Evolutionary conservation across 176 grass and related monocot species (phyloP).

Genomic region (Calamus simplicifolius): DNA sequence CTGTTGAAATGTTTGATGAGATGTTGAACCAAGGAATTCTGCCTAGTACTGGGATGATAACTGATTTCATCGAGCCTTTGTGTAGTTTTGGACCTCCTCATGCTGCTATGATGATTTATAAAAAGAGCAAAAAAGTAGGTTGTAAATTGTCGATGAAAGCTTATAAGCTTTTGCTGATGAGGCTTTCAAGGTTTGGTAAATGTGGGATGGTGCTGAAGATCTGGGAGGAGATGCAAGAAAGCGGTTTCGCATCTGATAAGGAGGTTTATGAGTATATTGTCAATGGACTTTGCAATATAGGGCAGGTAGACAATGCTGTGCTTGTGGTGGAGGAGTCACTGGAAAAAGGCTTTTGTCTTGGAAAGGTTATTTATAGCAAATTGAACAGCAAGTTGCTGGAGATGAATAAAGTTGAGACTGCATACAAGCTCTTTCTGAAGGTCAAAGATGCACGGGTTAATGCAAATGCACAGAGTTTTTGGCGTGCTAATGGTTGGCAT

Average conservation of each 20-base stretch:
- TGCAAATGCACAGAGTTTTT: conserved; percentile 53
- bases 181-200: conserved; percentile 80
- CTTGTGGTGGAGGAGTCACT: conserved; percentile 73
- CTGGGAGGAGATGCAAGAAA: conserved; percentile 80
- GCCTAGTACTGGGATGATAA: conserved; percentile 65
- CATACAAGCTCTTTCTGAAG: conserved; percentile 57
- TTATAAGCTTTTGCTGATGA: conserved; percentile 80
- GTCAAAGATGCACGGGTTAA: conserved; percentile 40
- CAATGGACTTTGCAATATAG: conserved; percentile 80
- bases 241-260: conserved; percentile 51
- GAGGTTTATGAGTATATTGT: conserved; percentile 75
- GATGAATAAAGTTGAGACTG: conserved; percentile 66
- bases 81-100: conserved; percentile 81
- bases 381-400: conserved; percentile 69
- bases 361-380: conserved; percentile 70
- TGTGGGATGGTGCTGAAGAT: conserved; percentile 53
- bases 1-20: conserved; percentile 66
- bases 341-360: conserved; percentile 51
- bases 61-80: conserved; percentile 51
- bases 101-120: conserved; percentile 70
- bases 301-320: conserved; percentile 79
- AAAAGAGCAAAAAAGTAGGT: conserved; percentile 68
- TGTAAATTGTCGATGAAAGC: conserved; percentile 73
- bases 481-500: conserved; percentile 87
- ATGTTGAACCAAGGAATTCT: conserved; percentile 50